Percentiles rank a stretch among this genome's conserved stretches.
Conservation (phyloP, 805 yeast species). For the Candida montana region DNA sequence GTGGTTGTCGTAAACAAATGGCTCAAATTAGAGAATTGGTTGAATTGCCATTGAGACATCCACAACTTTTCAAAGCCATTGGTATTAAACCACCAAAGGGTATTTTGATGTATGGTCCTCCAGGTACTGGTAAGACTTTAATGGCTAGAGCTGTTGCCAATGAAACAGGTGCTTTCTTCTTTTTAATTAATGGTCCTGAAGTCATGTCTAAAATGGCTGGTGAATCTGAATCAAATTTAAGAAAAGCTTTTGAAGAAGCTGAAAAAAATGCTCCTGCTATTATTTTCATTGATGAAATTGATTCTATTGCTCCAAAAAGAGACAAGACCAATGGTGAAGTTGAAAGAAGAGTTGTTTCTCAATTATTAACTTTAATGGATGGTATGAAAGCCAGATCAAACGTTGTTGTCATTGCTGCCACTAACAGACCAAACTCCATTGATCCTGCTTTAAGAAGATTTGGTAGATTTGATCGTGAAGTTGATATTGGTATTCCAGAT, state of each 20-base stretch:
- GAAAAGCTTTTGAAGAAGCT: constrained; percentile 99
- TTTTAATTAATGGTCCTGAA: constrained; percentile 97
- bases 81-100: constrained; percentile 99
- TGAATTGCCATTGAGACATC: constrained; percentile 96
- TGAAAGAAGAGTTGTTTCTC: constrained; percentile 98
- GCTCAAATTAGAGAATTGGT: constrained; percentile 99
- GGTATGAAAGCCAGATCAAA: constrained; percentile 99
- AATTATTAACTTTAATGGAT: constrained; percentile 95
- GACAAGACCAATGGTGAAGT: constrained; percentile 99
- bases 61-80: constrained; percentile 93
- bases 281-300: constrained; percentile 97
- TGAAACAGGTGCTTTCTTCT: constrained; percentile 98
- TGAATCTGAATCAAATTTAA: constrained; percentile 93
- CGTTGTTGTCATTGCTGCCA: constrained; percentile 97
- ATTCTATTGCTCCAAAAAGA: constrained; percentile 98
- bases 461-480: constrained; percentile 87
- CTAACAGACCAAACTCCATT: constrained; percentile 69
- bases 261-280: constrained; percentile 98
- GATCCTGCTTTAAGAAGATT: constrained; percentile 83
- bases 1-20: constrained; percentile 99
- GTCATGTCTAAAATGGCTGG: constrained; percentile 99
- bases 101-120: constrained; percentile 97
- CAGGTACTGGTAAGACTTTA: constrained; percentile 98
- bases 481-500: constrained; percentile 93
- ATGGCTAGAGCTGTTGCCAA: constrained; percentile 99